Evolutionary conservation across 768 basidiomycete species (phyloP).

Genomic region (Suillus fuscotomentosus): DNA sequence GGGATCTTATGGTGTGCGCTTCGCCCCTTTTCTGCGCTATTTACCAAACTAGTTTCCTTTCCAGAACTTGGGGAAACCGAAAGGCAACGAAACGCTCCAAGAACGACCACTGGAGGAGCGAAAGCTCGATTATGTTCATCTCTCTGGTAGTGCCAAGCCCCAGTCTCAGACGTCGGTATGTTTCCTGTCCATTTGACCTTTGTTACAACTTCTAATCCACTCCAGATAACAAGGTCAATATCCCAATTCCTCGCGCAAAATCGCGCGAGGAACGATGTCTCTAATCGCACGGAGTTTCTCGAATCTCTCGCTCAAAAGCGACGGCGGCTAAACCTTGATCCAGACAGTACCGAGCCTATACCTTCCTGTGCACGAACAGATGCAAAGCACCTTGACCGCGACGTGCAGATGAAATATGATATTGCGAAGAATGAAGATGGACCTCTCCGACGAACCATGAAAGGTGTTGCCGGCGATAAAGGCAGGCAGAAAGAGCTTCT

Average conservation of each 20-base stretch:
- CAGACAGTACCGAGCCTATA: constrained; percentile 29
- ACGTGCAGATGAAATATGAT: constrained; percentile 83
- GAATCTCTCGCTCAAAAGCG: constrained; percentile 56
- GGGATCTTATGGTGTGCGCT: constrained; percentile 48
- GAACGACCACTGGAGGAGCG: constrained; percentile 57
- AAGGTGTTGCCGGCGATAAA: constrained; percentile 22
- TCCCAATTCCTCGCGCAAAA: constrained; percentile 70
- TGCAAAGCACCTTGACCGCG: constrained; percentile 67
- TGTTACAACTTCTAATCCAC: constrained; percentile 5
- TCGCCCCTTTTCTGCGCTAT: neutral
- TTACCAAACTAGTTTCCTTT: constrained; percentile 4
- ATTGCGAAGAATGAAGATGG: constrained; percentile 85
- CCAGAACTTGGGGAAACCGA: constrained; percentile 30
- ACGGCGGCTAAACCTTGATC: constrained; percentile 37
- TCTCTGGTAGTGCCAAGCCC: constrained; percentile 44
- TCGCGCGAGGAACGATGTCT: constrained; percentile 69
- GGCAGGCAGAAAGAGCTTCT: constrained; percentile 9
- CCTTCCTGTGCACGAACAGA: constrained; percentile 75
- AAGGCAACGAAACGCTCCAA: constrained; percentile 22
- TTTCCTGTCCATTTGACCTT: constrained; percentile 10
- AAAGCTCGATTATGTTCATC: constrained; percentile 61
- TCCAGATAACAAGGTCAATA: constrained; percentile 66
- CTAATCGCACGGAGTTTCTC: constrained; percentile 77
- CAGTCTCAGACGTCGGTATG: constrained; percentile 61
- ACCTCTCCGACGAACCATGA: constrained; percentile 61